Evolutionary conservation across 164 flowering plant genomes (phyloP).

Genomic region (Piper betle): DNA sequence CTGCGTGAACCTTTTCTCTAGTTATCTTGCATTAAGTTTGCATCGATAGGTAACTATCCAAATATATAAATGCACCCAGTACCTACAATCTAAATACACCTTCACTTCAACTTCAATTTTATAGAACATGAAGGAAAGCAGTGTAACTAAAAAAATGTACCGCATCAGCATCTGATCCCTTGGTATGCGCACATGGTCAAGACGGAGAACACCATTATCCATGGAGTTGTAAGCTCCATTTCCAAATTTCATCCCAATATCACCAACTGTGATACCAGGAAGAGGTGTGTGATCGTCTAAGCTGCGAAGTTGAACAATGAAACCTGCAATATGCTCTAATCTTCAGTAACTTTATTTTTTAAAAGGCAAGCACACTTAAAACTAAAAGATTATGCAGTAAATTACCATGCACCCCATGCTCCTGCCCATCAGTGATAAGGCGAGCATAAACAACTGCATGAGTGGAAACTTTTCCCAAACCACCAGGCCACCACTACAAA

Average conservation of each 20-base stretch:
- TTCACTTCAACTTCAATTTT: too few species aligned
- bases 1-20: too few species aligned
- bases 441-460: slow-evolving; percentile 93
- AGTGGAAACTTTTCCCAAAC: slow-evolving; percentile 86
- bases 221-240: slow-evolving; percentile 90
- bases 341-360: not conserved
- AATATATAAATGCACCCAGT: too few species aligned
- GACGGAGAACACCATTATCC: slow-evolving; percentile 89
- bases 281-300: slow-evolving; percentile 89
- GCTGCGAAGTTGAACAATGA: slow-evolving; percentile 86
- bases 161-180: slow-evolving; percentile 95
- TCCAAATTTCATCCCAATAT: slow-evolving; percentile 97
- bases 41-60: too few species aligned
- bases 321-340: slow-evolving; percentile 32
- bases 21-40: too few species aligned
- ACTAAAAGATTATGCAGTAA: not conserved
- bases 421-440: slow-evolving; percentile 55
- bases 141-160: slow-evolving; percentile 8
- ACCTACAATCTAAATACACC: too few species aligned
- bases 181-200: slow-evolving; percentile 90
- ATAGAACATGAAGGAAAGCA: too few species aligned
- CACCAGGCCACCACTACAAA: slow-evolving; percentile 99
- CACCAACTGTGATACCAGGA: slow-evolving; percentile 87
- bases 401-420: slow-evolving; percentile 84
- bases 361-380: not conserved